phyloP scores from a whole-genome alignment of 1,284 basidiomycete species.

The Boletus albobrunnescens region DNA sequence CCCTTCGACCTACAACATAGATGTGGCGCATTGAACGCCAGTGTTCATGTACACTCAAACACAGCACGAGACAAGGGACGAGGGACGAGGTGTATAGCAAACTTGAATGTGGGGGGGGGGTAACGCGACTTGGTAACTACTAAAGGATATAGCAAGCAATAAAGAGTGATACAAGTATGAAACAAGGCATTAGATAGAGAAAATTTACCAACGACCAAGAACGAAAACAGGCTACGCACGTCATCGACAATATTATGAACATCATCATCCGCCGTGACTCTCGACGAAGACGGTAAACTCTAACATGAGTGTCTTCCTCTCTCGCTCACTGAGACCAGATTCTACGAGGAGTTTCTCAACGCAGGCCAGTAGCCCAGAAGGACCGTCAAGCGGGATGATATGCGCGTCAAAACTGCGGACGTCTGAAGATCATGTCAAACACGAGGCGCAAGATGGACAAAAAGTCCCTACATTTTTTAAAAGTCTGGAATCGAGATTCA shows the following conservation, averaged over 20 bases:
- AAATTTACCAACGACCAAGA: conserved; percentile 27
- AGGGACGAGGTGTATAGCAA: conserved; percentile 1
- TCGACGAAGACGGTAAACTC: conserved; percentile 61
- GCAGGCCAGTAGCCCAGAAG: conserved; percentile 57
- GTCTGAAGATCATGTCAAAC: conserved; percentile 36
- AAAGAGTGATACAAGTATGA: conserved; percentile 17
- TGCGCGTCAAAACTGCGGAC: conserved; percentile 69
- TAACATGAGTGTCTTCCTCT: conserved; percentile 51
- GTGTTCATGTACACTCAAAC: conserved; percentile 9
- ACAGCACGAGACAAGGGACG: conserved; percentile 1
- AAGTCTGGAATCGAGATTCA: conserved; percentile 56
- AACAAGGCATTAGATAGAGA: conserved; percentile 24
- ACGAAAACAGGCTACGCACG: neutral
- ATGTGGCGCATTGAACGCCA: neutral
- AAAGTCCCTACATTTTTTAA: conserved; percentile 60
- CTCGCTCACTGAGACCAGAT: conserved; percentile 44
- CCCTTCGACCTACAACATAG: conserved; percentile 72
- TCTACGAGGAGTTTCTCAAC: conserved; percentile 57
- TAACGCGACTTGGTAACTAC: conserved; percentile 8
- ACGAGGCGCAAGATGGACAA: conserved; percentile 7
- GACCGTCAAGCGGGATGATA: conserved; percentile 68
- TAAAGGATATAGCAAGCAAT: conserved; percentile 16
- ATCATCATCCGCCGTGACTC: conserved; percentile 24
- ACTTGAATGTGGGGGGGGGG: conserved; percentile 12
- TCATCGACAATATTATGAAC: neutral